Percentiles rank a stretch among this genome's conserved stretches.
Conservation (phyloP, 257 asterid genomes). For the Fraxinus cuspidata region DNA sequence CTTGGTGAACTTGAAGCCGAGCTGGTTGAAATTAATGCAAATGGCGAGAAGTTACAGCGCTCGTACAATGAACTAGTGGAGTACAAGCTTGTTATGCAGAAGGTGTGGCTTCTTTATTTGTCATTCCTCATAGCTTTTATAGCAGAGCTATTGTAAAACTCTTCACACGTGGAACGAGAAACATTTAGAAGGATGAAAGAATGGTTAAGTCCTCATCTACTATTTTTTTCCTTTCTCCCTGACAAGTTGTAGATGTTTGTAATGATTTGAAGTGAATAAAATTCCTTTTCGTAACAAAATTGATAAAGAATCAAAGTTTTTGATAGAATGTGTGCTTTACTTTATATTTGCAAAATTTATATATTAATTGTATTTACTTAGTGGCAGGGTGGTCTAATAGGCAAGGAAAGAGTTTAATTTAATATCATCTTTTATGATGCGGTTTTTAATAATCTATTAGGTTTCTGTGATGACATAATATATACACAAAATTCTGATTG, state of each 20-base stretch:
- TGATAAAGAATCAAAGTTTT: background rate
- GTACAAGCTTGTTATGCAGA: slow-evolving; percentile 77
- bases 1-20: slow-evolving; percentile 82
- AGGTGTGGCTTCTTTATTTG: slow-evolving; percentile 40
- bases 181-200: background rate
- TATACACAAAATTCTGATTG: background rate
- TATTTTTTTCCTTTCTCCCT: background rate
- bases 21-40: slow-evolving; percentile 80
- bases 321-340: background rate
- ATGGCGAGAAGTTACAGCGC: slow-evolving; percentile 73
- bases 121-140: slow-evolving; percentile 17
- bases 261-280: background rate
- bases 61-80: slow-evolving; percentile 82
- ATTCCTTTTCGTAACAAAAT: background rate
- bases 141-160: background rate
- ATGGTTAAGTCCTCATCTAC: background rate
- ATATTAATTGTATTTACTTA: background rate
- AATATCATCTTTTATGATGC: background rate
- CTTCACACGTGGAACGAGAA: background rate
- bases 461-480: background rate
- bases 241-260: slow-evolving; percentile 2
- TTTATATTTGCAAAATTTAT: background rate
- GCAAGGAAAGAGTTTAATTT: background rate
- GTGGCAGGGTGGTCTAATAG: background rate
- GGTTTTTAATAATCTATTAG: background rate